Evolutionary conservation across 305 asterid species (phyloP).

Genomic region (Salvia sclarea): DNA sequence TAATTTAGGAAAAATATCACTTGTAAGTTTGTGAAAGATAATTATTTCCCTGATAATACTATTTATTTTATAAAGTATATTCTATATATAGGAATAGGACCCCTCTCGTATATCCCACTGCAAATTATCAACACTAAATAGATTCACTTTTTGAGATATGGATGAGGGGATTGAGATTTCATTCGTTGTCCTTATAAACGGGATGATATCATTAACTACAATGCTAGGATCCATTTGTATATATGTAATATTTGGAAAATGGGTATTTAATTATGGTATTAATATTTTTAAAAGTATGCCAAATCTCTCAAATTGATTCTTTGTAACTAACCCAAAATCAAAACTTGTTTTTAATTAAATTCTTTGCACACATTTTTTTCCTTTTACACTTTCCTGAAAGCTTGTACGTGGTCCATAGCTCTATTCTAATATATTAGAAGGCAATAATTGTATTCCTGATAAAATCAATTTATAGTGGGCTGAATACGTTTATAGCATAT

Average conservation of each 20-base stretch:
- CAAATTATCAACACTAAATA: no score
- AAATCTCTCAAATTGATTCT: background rate
- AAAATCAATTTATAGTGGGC: slow-evolving; percentile 1
- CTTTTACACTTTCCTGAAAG: background rate
- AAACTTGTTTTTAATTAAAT: background rate
- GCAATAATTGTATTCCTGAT: background rate
- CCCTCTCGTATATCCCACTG: no score
- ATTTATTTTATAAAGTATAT: no score
- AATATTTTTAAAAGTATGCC: background rate
- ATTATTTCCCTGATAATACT: no score
- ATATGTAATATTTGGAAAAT: background rate
- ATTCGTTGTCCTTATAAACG: no score
- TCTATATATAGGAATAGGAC: no score
- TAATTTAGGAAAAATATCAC: no score
- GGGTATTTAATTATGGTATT: background rate
- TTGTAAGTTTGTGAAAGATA: no score
- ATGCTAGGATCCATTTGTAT: no score
- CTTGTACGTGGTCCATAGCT: background rate
- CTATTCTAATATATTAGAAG: background rate
- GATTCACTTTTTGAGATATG: no score
- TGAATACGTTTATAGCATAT: slow-evolving; percentile 18
- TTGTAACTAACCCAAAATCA: background rate
- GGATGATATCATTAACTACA: no score
- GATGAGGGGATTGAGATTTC: no score
- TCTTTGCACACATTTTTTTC: slow-evolving; percentile 6